Percentiles rank a stretch among this genome's conserved stretches.
These are phyloP conservation scores for Dictyostelium purpureum DNA, from an alignment of 78 protist species.

Conservation along the genomic window DNA sequence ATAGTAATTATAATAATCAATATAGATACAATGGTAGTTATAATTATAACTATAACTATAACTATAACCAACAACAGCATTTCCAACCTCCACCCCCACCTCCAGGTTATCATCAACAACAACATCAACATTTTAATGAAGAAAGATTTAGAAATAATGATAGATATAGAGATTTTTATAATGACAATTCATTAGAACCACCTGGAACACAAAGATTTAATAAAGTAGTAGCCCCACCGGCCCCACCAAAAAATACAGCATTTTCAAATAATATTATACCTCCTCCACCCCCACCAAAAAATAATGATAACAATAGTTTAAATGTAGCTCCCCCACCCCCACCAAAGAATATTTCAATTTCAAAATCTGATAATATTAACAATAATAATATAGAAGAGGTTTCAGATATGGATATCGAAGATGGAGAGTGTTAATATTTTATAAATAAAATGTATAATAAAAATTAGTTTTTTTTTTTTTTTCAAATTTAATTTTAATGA, in stretches of 20 bases:
- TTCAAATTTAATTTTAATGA: not conserved
- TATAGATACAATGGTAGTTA: not conserved
- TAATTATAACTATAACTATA: not conserved
- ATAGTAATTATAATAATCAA: not conserved
- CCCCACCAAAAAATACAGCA: not conserved
- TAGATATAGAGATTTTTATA: constrained; percentile 6
- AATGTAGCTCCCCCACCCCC: too few relatives aligned
- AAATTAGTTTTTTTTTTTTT: not conserved
- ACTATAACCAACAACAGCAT: not conserved
- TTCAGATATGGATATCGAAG: not conserved
- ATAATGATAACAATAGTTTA: too few relatives aligned
- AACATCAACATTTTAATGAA: not conserved
- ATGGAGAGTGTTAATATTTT: constrained; percentile 2
- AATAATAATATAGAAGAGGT: not conserved
- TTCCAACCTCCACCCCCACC: not conserved
- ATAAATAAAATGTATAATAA: not conserved
- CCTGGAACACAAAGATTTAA: not conserved
- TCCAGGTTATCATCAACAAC: not conserved
- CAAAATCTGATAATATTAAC: too few relatives aligned
- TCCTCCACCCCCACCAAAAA: not conserved
- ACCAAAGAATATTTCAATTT: too few relatives aligned
- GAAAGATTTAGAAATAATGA: not conserved
- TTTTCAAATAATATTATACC: not conserved
- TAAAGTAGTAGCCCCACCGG: not conserved
- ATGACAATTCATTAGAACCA: not conserved